Evolutionary conservation across 1,284 basidiomycete species (phyloP).

Genomic region (Boletus semigastroideus): DNA sequence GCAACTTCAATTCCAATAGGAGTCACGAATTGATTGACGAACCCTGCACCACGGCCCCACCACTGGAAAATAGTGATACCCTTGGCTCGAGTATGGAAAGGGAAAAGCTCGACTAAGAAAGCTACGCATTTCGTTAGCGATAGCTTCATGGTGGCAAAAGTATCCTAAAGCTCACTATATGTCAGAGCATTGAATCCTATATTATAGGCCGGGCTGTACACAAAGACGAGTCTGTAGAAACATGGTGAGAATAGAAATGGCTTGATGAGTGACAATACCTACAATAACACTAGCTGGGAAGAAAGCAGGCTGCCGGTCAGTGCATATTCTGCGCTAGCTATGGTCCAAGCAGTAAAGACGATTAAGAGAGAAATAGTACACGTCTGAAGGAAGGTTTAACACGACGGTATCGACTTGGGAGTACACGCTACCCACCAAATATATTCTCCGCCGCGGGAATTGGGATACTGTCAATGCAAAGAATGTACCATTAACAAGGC

Average conservation of each 20-base stretch:
- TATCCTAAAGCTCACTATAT: slow-evolving; percentile 3
- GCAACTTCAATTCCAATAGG: slow-evolving; percentile 9
- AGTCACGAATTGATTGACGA: slow-evolving; percentile 7
- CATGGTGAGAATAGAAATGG: neutral
- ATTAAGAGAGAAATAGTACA: slow-evolving; percentile 13
- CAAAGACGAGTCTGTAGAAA: slow-evolving; percentile 13
- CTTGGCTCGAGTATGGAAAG: slow-evolving; percentile 10
- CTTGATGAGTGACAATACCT: neutral
- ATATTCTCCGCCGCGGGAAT: slow-evolving; percentile 19
- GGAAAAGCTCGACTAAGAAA: slow-evolving; percentile 17
- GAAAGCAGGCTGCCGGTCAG: slow-evolving; percentile 7
- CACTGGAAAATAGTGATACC: slow-evolving; percentile 12
- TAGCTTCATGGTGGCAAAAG: neutral
- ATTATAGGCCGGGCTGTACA: slow-evolving; percentile 12
- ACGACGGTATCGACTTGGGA: neutral
- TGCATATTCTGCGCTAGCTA: slow-evolving; percentile 20
- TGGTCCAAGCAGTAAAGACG: slow-evolving; percentile 20
- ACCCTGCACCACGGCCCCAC: neutral
- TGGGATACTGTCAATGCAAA: slow-evolving; percentile 14
- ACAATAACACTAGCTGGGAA: slow-evolving; percentile 11
- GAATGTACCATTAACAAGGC: slow-evolving; percentile 3
- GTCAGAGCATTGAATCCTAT: slow-evolving; percentile 11
- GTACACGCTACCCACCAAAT: slow-evolving; percentile 9
- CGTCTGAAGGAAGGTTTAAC: neutral
- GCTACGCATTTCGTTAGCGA: slow-evolving; percentile 6